Conservation (phyloP, 371 early-diverging fungal species). For the Rhizopus microsporus region DNA sequence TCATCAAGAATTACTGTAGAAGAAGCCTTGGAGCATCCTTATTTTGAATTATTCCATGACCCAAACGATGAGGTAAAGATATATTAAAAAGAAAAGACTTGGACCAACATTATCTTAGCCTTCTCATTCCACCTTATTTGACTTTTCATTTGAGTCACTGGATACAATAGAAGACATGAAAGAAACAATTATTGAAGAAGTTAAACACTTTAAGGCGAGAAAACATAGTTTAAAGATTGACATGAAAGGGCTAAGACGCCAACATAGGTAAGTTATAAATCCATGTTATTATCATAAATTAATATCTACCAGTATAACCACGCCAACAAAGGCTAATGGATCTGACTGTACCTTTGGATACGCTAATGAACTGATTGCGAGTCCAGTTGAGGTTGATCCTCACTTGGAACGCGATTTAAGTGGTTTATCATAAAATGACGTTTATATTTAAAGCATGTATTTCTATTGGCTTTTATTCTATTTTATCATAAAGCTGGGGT, state of each 20-base stretch:
- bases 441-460: neutral
- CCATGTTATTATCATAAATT: too few relatives aligned
- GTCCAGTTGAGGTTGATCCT: conserved; percentile 24
- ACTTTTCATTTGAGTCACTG: conserved; percentile 88
- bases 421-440: conserved; percentile 11
- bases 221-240: conserved; percentile 32
- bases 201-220: conserved; percentile 62
- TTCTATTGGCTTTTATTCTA: too few relatives aligned
- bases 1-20: conserved; percentile 74
- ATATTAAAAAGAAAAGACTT: neutral
- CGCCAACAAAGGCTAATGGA: conserved; percentile 17
- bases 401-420: conserved; percentile 26
- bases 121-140: conserved; percentile 68
- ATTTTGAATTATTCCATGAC: conserved; percentile 73
- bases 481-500: too few relatives aligned
- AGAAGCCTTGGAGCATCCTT: conserved; percentile 78
- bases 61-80: conserved; percentile 63
- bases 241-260: conserved; percentile 22
- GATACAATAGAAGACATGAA: conserved; percentile 85
- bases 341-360: conserved; percentile 9
- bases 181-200: conserved; percentile 86
- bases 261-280: neutral
- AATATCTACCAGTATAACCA: conserved; percentile 11
- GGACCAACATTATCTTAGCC: conserved; percentile 34
- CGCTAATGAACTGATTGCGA: conserved; percentile 21